Evolutionary conservation across 768 basidiomycete species (phyloP), one percentile per base, ranked within the genome.

Genomic region (Lactarius quietus): DNA sequence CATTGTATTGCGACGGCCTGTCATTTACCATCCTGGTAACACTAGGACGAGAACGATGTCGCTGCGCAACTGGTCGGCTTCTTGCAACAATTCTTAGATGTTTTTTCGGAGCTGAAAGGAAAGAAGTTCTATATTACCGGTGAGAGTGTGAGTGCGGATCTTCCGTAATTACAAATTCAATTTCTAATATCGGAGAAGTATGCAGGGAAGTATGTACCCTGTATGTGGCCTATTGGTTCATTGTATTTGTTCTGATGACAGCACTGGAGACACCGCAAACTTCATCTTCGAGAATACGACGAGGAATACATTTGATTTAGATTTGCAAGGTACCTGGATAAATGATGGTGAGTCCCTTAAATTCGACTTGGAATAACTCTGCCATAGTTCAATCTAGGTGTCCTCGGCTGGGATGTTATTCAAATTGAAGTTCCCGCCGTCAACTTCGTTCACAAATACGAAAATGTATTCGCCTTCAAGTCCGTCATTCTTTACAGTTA

Each of bases 381-480:
- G 52, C 45, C 43, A 33, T 26, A 20, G 38, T 12, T 33, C 17
- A 38, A 54, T 15, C 18, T 23, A 88, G 87, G 87, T 20, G 77
- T 75, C 1, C 68, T 90, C 6, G 84, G 85, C 1, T 88, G 82
- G 81, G 77, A 82, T 31, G 81, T 90, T 14, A 84, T 88, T 12
- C 87, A 89, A 72, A 74, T 80, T 59, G 78, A 91, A 73, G 87
- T 92, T 54, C 87, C 89, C 1, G 88, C 88, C 0, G 86, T 90
- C 31, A 77, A 81, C 64, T 91, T 91, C 66, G 90, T 92, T 6
- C 83, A 89, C 73, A 87, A 88, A 74, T 90, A 86, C 62, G 74
- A 85, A 68, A 78, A 83, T 65, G 83, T 91, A 15, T 91, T 92
- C 71, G 78, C 87, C 0, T 81, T 92, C 76, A 89, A 90, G 89